Percentiles rank a stretch among this genome's conserved stretches.
These are phyloP conservation scores for Cupressus sempervirens DNA, from an alignment of 75 land plant genomes.

Conservation along the genomic window DNA sequence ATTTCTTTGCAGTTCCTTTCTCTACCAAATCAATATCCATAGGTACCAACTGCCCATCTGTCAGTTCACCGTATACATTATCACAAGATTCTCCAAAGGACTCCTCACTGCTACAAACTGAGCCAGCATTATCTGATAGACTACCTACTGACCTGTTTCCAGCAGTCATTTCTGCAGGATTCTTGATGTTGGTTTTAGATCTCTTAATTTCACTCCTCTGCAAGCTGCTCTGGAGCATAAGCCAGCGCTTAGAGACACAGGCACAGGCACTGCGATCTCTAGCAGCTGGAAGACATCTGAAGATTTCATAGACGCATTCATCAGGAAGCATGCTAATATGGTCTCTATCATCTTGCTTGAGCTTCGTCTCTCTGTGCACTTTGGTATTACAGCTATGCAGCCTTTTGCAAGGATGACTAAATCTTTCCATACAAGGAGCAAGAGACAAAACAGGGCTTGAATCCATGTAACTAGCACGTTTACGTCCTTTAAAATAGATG, in stretches of 20 bases:
- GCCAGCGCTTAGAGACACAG: constrained; percentile 88
- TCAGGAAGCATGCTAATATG: constrained; percentile 72
- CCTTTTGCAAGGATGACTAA: constrained; percentile 49
- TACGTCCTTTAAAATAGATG: constrained; percentile 21
- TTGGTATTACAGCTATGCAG: constrained; percentile 28
- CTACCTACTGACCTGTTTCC: neutral
- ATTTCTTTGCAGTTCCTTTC: neutral
- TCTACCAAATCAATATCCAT: constrained; percentile 1
- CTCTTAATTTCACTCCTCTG: constrained; percentile 41
- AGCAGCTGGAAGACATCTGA: constrained; percentile 54
- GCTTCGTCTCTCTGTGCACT: neutral
- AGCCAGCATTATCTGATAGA: neutral
- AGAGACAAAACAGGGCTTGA: constrained; percentile 25
- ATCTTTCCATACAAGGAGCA: constrained; percentile 32
- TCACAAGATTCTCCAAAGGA: neutral
- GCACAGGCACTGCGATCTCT: constrained; percentile 64
- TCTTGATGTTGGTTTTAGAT: constrained; percentile 13
- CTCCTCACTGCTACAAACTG: constrained; percentile 4
- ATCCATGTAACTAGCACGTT: constrained; percentile 22
- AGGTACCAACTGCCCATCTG: neutral
- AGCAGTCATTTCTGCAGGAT: neutral
- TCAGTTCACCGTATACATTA: constrained; percentile 5
- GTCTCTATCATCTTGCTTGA: constrained; percentile 10
- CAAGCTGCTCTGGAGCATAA: constrained; percentile 71
- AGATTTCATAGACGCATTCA: constrained; percentile 81